Evolutionary conservation across 805 yeast genomes (phyloP), one percentile per base, ranked within the genome.

Genomic region (Spathaspora hagerdaliae): DNA sequence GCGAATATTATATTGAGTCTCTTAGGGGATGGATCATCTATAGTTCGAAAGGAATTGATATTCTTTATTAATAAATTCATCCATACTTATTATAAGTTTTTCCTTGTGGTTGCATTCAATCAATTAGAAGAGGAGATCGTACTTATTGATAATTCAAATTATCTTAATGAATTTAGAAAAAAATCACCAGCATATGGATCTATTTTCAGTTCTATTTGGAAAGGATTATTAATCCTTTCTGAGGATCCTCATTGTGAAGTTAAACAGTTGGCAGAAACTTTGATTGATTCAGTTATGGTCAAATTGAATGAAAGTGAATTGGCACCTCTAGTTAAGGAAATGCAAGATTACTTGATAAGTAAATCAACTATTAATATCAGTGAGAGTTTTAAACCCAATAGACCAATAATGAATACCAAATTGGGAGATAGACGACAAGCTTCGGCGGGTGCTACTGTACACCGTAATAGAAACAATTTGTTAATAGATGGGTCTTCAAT

Each of bases 161-260:
- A 72, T 43, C 75, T 83, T 31, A 85, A 81, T 45, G 87, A 81
- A 39, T 79, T 83, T 50, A 69, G 86, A 41, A 75, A 85, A 53
- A 74, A 74, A 36, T 75, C 87, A 0, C 87, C 95, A 1, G 94
- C 96, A 0, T 87, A 88, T 60, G 96, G 97, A 1, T 84, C 96
- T 0, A 77, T 89, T 7, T 88, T 85, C 61, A 79, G 88, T 44
- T 85, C 96, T 1, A 79, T 85, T 7, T 94, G 98, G 97, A 87
- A 89, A 52, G 82, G 92, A 0, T 61, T 92, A 31, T 69, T 94
- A 39, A 81, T 88, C 27, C 64, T 89, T 27, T 79, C 96, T 1
- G 90, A 85, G 51, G 99, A 94, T 63, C 96, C 98, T 0, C 94
- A 85, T 61, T 67, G 77, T 32, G 96, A 89, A 62, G 90, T 91